A percentile compares a stretch with the other conserved stretches of the same genome.
Conservation (phyloP, 305 asterid species). For the Fraxinus sp. region DNA sequence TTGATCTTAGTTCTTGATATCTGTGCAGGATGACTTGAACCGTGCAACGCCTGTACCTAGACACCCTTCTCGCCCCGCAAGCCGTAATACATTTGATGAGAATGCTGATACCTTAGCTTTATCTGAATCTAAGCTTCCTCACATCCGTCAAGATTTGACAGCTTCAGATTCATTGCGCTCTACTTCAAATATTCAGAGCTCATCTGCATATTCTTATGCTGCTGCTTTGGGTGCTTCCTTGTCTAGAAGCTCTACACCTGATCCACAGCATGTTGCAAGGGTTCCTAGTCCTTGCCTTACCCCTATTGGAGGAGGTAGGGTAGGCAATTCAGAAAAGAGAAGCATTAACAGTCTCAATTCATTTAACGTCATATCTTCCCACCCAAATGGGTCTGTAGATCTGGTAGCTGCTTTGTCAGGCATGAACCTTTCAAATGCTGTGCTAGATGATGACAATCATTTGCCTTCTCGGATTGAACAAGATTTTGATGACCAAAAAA, state of each 20-base stretch:
- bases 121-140: conserved; percentile 70
- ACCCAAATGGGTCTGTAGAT: conserved; percentile 57
- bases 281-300: conserved; percentile 93
- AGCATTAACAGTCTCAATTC: conserved; percentile 57
- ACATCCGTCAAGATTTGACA: conserved; percentile 55
- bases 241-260: conserved; percentile 97
- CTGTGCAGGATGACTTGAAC: conserved; percentile 76
- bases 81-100: conserved; percentile 81
- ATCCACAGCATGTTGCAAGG: conserved; percentile 74
- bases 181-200: conserved; percentile 42
- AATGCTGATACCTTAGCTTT: conserved; percentile 45
- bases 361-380: conserved; percentile 55
- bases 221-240: conserved; percentile 85
- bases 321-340: conserved; percentile 59
- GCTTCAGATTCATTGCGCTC: conserved; percentile 53
- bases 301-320: conserved; percentile 87
- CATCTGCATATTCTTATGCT: conserved; percentile 82
- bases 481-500: conserved; percentile 53
- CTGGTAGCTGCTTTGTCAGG: conserved; percentile 80
- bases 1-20: neutral
- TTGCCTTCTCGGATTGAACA: conserved; percentile 48
- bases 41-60: conserved; percentile 64
- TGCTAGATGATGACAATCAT: conserved; percentile 46
- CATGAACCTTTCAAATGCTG: conserved; percentile 78
- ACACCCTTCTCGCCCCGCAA: conserved; percentile 81